Evolutionary conservation across 495 filamentous ascomycete genomes (phyloP).

Genomic region (Bathelium albidoporum): DNA sequence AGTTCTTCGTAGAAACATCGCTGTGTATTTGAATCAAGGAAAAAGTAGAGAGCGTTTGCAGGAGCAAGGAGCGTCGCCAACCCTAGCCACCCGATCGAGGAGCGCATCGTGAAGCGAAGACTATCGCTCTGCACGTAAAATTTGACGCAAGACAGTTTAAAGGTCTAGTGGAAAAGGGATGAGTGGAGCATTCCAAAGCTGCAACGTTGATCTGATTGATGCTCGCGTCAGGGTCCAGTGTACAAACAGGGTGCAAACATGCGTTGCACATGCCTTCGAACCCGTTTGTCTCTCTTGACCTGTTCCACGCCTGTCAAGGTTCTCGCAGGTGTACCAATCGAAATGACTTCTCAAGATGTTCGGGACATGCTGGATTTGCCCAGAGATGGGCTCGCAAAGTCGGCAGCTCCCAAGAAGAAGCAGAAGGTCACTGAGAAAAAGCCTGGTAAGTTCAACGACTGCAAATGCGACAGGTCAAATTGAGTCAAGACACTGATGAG

Average conservation of each 20-base stretch:
- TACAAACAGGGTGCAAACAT: conserved; percentile 27
- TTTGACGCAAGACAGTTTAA: not conserved
- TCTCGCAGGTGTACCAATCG: conserved; percentile 28
- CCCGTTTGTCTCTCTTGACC: not conserved
- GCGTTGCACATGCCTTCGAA: not conserved
- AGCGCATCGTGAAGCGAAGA: conserved; percentile 33
- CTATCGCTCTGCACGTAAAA: not conserved
- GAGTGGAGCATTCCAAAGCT: not conserved
- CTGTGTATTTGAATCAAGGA: conserved; percentile 68
- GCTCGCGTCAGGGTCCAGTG: not conserved
- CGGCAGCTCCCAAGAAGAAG: conserved; percentile 57
- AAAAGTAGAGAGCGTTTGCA: conserved; percentile 85
- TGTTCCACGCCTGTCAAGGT: not conserved
- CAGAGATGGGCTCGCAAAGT: conserved; percentile 44
- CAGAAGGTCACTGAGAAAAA: conserved; percentile 55
- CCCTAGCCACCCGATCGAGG: conserved; percentile 33
- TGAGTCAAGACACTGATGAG: not conserved
- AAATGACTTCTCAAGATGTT: conserved; percentile 69
- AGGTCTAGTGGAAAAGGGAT: not conserved
- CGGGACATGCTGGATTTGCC: conserved; percentile 84
- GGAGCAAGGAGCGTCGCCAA: conserved; percentile 39
- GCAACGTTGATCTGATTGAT: not conserved
- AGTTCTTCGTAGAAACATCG: conserved; percentile 98
- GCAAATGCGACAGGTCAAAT: not conserved
- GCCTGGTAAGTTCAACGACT: not conserved